phyloP scores from a whole-genome alignment of 2,329 filamentous ascomycete genomes.

The Talaromyces piceae region DNA sequence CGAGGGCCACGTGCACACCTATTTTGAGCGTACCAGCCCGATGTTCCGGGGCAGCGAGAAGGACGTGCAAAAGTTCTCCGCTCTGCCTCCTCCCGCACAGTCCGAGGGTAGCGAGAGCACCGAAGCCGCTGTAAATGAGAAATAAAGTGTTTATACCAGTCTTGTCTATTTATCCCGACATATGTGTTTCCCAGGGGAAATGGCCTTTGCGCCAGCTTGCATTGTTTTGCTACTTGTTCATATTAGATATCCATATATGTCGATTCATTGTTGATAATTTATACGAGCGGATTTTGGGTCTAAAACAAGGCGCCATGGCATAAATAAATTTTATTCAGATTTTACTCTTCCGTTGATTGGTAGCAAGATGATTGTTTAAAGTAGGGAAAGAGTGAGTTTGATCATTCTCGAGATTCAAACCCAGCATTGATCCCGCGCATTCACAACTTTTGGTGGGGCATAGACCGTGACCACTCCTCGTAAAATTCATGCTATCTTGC shows the following conservation, averaged over 20 bases:
- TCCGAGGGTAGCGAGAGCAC: conserved; percentile 7
- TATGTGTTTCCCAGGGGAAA: not conserved
- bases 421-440: no score
- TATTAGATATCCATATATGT: conserved; percentile 1
- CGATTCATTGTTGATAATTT: not conserved
- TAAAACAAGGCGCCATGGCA: not conserved
- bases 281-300: not conserved
- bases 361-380: no score
- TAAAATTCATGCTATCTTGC: no score
- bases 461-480: not conserved
- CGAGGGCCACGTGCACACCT: conserved; percentile 44
- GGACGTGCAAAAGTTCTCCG: conserved; percentile 21
- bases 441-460: not conserved
- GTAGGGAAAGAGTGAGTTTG: no score
- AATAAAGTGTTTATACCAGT: no score
- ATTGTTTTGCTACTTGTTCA: not conserved
- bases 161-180: not conserved
- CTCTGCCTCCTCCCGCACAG: conserved; percentile 26
- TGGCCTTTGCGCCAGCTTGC: not conserved
- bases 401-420: no score
- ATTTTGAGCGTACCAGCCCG: conserved; percentile 47
- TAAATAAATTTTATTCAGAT: not conserved
- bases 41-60: conserved; percentile 36
- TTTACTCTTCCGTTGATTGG: no score
- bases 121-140: not conserved